A percentile compares a stretch with the other conserved stretches of the same genome.
Conservation (phyloP, 1,284 basidiomycete genomes). For the Melanopsichium pennsylvanicum region DNA sequence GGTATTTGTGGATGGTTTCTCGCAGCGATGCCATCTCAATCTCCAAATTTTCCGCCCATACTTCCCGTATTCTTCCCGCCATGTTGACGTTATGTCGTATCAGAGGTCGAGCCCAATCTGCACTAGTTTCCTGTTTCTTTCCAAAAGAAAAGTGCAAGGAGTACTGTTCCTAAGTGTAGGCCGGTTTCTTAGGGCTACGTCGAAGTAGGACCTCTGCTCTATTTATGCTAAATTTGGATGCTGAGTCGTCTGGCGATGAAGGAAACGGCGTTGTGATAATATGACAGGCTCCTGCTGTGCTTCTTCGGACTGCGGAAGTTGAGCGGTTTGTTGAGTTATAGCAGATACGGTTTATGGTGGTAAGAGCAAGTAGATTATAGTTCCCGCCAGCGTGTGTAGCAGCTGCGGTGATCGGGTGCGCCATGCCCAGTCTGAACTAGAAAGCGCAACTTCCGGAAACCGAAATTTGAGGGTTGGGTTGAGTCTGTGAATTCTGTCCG, state of each 20-base stretch:
- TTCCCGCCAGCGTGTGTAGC: conserved; percentile 6
- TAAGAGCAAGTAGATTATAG: neutral
- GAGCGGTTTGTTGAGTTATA: neutral
- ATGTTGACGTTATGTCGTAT: conserved; percentile 28
- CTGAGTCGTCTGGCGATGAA: neutral
- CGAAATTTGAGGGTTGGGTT: conserved; percentile 5
- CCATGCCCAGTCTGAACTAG: conserved; percentile 3
- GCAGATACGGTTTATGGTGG: neutral
- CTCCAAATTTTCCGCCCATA: conserved; percentile 94
- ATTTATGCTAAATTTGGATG: neutral
- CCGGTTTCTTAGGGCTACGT: no score
- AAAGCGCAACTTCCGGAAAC: conserved; percentile 8
- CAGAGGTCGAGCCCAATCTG: neutral
- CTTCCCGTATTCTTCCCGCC: conserved; percentile 71
- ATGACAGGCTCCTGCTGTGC: neutral
- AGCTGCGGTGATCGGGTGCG: conserved; percentile 27
- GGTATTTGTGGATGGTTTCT: conserved; percentile 85
- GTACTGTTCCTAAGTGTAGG: no score
- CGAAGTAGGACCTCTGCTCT: neutral
- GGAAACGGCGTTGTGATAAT: neutral
- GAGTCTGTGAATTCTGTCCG: conserved; percentile 3
- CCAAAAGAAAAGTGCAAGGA: no score
- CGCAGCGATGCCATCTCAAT: conserved; percentile 87
- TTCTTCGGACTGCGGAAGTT: neutral
- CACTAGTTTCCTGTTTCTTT: no score